Base-by-base conservation (phyloP, 306 rosid species). In the Leucaena leucocephala region DNA sequence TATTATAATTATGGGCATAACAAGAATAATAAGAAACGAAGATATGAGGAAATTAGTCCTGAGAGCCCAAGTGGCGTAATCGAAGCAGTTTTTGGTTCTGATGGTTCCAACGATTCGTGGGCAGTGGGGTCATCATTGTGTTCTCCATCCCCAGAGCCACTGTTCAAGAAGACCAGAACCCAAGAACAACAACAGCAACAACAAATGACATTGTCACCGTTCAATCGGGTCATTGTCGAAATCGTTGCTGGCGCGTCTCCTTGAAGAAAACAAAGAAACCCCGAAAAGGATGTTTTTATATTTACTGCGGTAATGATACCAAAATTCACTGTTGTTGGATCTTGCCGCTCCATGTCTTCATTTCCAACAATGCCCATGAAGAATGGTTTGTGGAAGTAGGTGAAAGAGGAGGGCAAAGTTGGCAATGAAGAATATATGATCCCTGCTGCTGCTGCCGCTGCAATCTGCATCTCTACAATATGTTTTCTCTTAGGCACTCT, bases 71-170 rank as follows among this genome's bases (percentile, higher is more conserved):
- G 87, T 81, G 98, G 97, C 49, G 89, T 93, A 55, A 83, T 91
- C 21, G 99, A 95, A 78, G 90, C 90, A 17, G 73, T 76, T 48
- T 89, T 89, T 80, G 83, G 89, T 83, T 88, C 84, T 52, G 91
- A 91, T 69, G 89, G 91, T 82, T 93, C 98, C 66, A 89, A 90
- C 70, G 96, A 95, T 81, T 95, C 94, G 16, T 91, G 99, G 97
- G 70, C 78, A 14, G 87, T 87, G 75, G 94, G 84, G 83, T 82
- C 96, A 62, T 81, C 88, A 36, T 82, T 82, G 14, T 85, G 71
- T 79, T 84, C 27, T 27, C 27, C 91, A 22, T 77, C 89, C 2
- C 78, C 89, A 33, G 86, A 85, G 77, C 85, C 86, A 71, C 76
- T 81, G 68, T 86, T 89, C 77, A 95, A 95, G 92, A 95, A 88